Conservation (phyloP, 2,329 filamentous ascomycete genomes). For the Xylaria hypoxylon region DNA sequence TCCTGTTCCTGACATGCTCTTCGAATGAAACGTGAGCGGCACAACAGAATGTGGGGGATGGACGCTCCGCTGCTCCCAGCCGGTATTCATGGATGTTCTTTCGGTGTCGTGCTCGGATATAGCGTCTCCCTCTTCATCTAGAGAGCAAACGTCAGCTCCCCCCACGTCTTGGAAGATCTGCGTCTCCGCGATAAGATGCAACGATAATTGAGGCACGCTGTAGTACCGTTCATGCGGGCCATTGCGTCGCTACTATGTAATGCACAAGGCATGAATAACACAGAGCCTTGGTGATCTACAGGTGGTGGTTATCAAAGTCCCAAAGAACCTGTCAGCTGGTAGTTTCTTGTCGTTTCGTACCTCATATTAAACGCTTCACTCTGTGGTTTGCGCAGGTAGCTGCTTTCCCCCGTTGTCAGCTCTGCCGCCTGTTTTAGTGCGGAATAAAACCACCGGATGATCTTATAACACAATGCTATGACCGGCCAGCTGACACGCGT, state of each 20-base stretch:
- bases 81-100: constrained; percentile 18
- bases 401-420: neutral
- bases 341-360: constrained; percentile 7
- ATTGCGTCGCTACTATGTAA: constrained; percentile 16
- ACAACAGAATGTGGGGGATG: constrained; percentile 34
- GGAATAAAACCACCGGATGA: constrained; percentile 12
- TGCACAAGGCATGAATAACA: constrained; percentile 20
- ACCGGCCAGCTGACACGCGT: neutral
- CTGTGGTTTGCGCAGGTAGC: constrained; percentile 5
- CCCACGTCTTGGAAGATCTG: constrained; percentile 26
- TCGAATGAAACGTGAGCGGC: constrained; percentile 22
- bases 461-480: constrained; percentile 15
- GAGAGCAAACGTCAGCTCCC: constrained; percentile 4
- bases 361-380: neutral
- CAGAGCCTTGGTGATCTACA: constrained; percentile 6
- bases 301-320: neutral
- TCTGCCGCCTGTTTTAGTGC: constrained; percentile 1
- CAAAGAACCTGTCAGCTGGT: constrained; percentile 22
- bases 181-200: constrained; percentile 27
- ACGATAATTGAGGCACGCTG: constrained; percentile 13
- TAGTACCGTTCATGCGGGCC: constrained; percentile 23
- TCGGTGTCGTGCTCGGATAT: constrained; percentile 26
- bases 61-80: constrained; percentile 17
- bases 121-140: constrained; percentile 10
- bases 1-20: constrained; percentile 37